Conservation (phyloP, 768 basidiomycete species). For the Sporobolomyces phaffii region DNA sequence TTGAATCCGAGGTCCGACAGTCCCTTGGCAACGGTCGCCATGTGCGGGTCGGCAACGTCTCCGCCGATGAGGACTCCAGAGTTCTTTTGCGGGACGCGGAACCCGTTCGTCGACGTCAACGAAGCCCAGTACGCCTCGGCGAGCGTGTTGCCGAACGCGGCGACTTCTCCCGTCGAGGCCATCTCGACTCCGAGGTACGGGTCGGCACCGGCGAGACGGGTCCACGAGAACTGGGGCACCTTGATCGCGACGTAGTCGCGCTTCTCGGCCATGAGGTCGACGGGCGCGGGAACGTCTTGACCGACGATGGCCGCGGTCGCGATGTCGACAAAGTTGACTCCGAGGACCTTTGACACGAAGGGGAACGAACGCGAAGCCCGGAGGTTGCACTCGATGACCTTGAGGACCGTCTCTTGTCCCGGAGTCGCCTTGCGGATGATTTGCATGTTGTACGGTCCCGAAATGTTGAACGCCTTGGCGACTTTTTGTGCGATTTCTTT, state of each 20-base stretch:
- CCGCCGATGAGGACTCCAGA: conserved; percentile 84
- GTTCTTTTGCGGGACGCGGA: conserved; percentile 60
- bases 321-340: conserved; percentile 95
- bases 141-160: conserved; percentile 85
- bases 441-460: conserved; percentile 98
- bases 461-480: conserved; percentile 93
- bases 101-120: conserved; percentile 4
- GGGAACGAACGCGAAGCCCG: conserved; percentile 97
- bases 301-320: conserved; percentile 98
- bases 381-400: conserved; percentile 98
- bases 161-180: conserved; percentile 60
- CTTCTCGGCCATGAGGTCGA: conserved; percentile 60
- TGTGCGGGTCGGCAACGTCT: conserved; percentile 78
- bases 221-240: conserved; percentile 99
- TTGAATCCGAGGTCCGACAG: conserved; percentile 87
- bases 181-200: conserved; percentile 78
- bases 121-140: conserved; percentile 83
- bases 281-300: conserved; percentile 78
- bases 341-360: conserved; percentile 97
- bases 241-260: conserved; percentile 94
- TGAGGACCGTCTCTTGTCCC: conserved; percentile 82
- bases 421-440: conserved; percentile 77
- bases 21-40: conserved; percentile 70
- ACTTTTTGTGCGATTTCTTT: conserved; percentile 97
- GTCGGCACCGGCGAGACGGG: conserved; percentile 90